Base-by-base conservation (phyloP, 306 rosid genomes). In the Adenanthera pavonina region DNA sequence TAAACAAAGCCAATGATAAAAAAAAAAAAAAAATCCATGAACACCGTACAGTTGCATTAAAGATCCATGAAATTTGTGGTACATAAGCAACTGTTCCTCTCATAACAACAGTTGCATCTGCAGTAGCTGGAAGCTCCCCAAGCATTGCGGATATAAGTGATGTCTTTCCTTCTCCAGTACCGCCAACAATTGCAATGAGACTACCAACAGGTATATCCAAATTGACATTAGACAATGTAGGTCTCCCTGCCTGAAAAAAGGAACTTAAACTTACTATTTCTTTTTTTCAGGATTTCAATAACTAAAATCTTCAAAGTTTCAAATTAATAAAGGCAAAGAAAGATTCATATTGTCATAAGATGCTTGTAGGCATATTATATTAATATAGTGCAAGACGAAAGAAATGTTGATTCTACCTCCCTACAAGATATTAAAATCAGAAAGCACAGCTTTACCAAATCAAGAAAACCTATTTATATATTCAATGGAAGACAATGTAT, bases 121-220 rank as follows among this genome's bases (percentile, higher is more conserved):
- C 82, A 69, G 83, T 20, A 38, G 92, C 56, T 77, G 97, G 99
- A 25, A 95, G 85, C 82, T 95, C 98, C 65, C 98, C 97, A 30
- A 95, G 93, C 97, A 95, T 95, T 74, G 97, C 97, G n/a, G 95
- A 92, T 79, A 95, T 69, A 5, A 95, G 89, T 12, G 99, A 93
- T 36, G 99, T 92, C 84, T 95, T 95, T 84, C 99, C 99, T 89
- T 95, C 98, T 81, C 99, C 99, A 6, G 99, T 95, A 76, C 98
- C 86, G n/a, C 99, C 99, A 87, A 95, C 97, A 69, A 95, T 86
- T 57, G 98, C 99, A 70, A 95, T 97, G 84, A 95, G 87, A 85
- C 90, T 86, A 16, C 99, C 98, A 68, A 84, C 89, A 75, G 89
- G 89, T 77, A 92, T 78, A 85, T 93, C 90, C 88, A 95, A 78